phyloP scores from a whole-genome alignment of 2,329 filamentous ascomycete genomes.

The Penicillium brasilianum region DNA sequence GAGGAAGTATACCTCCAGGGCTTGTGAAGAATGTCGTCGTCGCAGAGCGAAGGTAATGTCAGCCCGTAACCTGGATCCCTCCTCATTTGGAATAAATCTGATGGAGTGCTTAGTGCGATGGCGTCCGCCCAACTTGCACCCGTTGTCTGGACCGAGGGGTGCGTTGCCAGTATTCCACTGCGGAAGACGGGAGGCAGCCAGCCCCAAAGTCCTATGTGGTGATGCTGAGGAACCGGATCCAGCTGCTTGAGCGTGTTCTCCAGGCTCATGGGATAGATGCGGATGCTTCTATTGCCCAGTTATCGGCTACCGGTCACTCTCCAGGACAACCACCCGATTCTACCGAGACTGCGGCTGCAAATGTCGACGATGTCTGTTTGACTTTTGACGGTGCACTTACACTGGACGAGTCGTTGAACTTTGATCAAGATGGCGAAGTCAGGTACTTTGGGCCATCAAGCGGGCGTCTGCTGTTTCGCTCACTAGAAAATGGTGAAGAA shows the following conservation, averaged over 20 bases:
- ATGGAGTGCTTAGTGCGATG: constrained; percentile 36
- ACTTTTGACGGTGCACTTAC: constrained; percentile 41
- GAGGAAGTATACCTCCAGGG: constrained; percentile 37
- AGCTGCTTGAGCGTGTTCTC: constrained; percentile 39
- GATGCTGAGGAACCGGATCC: constrained; percentile 40
- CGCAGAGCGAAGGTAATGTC: constrained; percentile 43
- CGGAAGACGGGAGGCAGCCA: constrained; percentile 43
- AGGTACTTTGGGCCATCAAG: constrained; percentile 46
- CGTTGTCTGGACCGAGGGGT: constrained; percentile 39
- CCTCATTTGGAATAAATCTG: not conserved
- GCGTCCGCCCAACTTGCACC: constrained; percentile 38
- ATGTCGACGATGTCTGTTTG: constrained; percentile 28
- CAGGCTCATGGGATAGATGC: constrained; percentile 38
- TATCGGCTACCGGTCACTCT: constrained; percentile 10
- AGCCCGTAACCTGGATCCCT: not conserved
- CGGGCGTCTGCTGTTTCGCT: constrained; percentile 41
- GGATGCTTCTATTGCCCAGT: constrained; percentile 30
- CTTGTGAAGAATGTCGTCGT: constrained; percentile 46
- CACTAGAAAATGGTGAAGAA: constrained; percentile 19
- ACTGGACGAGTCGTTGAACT: constrained; percentile 44
- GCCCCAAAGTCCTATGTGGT: constrained; percentile 44
- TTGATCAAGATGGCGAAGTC: constrained; percentile 43
- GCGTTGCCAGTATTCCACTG: constrained; percentile 38
- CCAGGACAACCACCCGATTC: constrained; percentile 8
- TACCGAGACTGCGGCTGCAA: constrained; percentile 5